phyloP scores from a whole-genome alignment of 257 asterid species.

The Gentiana dahurica region DNA sequence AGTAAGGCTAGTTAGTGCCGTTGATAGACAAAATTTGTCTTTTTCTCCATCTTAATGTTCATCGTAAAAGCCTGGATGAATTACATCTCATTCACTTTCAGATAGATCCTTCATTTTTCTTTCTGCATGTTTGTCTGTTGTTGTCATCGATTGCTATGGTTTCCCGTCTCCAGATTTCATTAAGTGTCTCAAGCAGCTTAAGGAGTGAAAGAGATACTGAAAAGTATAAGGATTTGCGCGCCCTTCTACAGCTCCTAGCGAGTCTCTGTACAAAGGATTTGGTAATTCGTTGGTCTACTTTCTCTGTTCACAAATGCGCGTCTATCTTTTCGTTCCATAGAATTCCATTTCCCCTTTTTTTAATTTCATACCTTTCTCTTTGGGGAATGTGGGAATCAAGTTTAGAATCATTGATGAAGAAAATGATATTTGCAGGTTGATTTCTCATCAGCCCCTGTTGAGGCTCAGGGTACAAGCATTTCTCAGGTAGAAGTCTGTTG shows the following conservation, averaged over 20 bases:
- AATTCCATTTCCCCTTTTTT: constrained; percentile 1
- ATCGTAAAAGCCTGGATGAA: no score
- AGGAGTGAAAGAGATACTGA: constrained; percentile 74
- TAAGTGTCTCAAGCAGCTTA: constrained; percentile 66
- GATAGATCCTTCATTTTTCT: no score
- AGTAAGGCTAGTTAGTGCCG: no score
- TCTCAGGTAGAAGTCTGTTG: constrained; percentile 52
- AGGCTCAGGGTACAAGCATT: constrained; percentile 66
- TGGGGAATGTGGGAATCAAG: background rate
- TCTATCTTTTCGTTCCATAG: constrained; percentile 1
- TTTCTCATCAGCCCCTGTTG: constrained; percentile 77
- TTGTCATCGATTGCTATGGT: background rate
- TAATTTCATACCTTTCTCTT: background rate
- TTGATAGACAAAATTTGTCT: no score
- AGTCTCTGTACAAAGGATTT: constrained; percentile 86
- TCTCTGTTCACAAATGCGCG: background rate
- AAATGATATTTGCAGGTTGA: constrained; percentile 52
- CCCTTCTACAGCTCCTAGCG: constrained; percentile 73
- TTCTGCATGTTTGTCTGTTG: no score
- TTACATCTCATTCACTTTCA: no score
- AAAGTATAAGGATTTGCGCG: constrained; percentile 83
- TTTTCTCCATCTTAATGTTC: no score
- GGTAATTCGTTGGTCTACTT: constrained; percentile 29
- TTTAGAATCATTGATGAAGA: constrained; percentile 13
- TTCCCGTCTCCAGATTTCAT: constrained; percentile 47